Base-by-base conservation (phyloP, 2,329 filamentous ascomycete species). In the Alternaria atra region DNA sequence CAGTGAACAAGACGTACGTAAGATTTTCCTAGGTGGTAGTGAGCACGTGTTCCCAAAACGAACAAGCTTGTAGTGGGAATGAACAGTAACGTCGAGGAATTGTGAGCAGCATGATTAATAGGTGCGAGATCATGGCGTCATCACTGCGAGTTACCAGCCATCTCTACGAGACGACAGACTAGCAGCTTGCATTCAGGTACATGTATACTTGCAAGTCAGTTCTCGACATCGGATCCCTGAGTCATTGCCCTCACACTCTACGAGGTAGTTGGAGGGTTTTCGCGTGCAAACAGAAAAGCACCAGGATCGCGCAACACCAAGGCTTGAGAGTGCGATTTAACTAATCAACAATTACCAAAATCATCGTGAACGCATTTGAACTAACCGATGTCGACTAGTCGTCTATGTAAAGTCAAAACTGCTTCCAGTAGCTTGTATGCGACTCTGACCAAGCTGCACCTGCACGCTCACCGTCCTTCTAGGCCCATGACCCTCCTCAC, bases 391-490 rank as follows among this genome's bases (percentile, higher is more conserved):
- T 37, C 13, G 13, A n/a, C n/a, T 13, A 1, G 15, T 37, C 13
- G 17, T 12, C 34, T 50, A 25, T 9, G 32, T 20, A 13, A 25
- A 37, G 20, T 25, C 8, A 37, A n/a, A 5, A 25, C 46, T 23
- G 46, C 15, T 23, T 35, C 23, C 32, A 30, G 20, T 25, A 15
- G 32, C 13, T 23, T 25, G 46, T 15, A 35, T 37, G 32, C 20
- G 32, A 50, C 32, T 32, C 17, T n/a, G 17, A 50, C 30, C 32
- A 30, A 48, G 46, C 46, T 48, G 30, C 34, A 52, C 23, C 15
- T 52, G 34, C 34, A 52, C 34, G 35, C 48, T 52, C 32, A 52
- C 34, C 34, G 48, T 52, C 39, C 48, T 52, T 29, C 25, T 25
- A 39, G 48, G 39, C 48, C 48, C 47, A 51, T 51, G 6, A 51